Evolutionary conservation across 768 basidiomycete species (phyloP).

Genomic region (Asterophora parasitica): DNA sequence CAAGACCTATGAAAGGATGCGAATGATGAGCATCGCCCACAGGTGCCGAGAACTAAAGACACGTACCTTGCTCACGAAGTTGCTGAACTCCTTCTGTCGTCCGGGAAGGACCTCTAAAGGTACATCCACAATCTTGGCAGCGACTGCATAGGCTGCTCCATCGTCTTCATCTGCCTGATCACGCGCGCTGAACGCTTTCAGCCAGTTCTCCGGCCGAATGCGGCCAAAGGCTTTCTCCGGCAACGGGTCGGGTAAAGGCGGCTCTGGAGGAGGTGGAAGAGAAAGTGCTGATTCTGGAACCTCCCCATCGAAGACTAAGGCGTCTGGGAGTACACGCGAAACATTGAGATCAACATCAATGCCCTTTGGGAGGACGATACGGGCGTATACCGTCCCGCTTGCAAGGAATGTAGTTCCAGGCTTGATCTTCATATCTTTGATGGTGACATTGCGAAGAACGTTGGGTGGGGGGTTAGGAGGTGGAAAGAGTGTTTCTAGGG

Average conservation of each 20-base stretch:
- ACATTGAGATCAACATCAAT: constrained; percentile 65
- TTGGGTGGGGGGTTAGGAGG: constrained; percentile 58
- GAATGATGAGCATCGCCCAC: constrained; percentile 2
- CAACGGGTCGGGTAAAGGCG: constrained; percentile 59
- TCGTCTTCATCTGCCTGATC: constrained; percentile 40
- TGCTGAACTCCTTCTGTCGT: constrained; percentile 68
- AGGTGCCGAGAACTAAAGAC: not conserved
- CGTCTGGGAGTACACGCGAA: constrained; percentile 65
- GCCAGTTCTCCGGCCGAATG: constrained; percentile 68
- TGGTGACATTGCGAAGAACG: constrained; percentile 67
- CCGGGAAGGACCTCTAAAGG: constrained; percentile 77
- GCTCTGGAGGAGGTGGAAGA: constrained; percentile 24
- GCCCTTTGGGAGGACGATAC: constrained; percentile 63
- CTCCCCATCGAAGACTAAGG: constrained; percentile 73
- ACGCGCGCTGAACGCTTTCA: constrained; percentile 39
- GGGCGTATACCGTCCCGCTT: constrained; percentile 63
- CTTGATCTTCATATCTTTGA: constrained; percentile 70
- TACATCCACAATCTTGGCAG: constrained; percentile 65
- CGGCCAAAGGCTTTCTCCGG: constrained; percentile 74
- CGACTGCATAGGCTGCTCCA: constrained; percentile 53
- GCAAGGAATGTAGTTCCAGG: constrained; percentile 53
- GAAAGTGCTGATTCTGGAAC: constrained; percentile 31
- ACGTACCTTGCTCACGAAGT: constrained; percentile 70
- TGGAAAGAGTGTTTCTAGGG: constrained; percentile 54
- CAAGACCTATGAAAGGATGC: constrained; percentile 45